A percentile compares a stretch with the other conserved stretches of the same genome.
phyloP scores from a whole-genome alignment of 1,284 basidiomycete species.

The Coniferiporia weirii region DNA sequence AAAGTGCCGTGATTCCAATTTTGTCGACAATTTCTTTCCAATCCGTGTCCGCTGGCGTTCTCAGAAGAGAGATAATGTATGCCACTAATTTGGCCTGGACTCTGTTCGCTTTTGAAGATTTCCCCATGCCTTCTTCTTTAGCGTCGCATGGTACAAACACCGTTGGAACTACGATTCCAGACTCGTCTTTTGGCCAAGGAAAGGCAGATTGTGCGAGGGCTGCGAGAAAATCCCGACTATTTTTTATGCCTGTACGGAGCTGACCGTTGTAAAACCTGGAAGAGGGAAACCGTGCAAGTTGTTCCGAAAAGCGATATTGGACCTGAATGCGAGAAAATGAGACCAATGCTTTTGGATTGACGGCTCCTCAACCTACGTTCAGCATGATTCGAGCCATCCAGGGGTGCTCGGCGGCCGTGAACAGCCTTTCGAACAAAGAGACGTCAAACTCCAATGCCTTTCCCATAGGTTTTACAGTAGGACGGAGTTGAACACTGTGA shows the following conservation, averaged over 20 bases:
- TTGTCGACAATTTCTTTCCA: not conserved
- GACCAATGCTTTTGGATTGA: too few species aligned
- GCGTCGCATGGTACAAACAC: slow-evolving; percentile 52
- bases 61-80: slow-evolving; percentile 38
- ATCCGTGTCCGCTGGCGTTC: slow-evolving; percentile 16
- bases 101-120: slow-evolving; percentile 54
- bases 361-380: slow-evolving; percentile 35
- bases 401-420: slow-evolving; percentile 33
- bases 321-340: slow-evolving; percentile 29
- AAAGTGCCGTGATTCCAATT: slow-evolving; percentile 43
- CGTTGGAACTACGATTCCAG: slow-evolving; percentile 38
- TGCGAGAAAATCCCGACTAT: slow-evolving; percentile 35
- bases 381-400: slow-evolving; percentile 54
- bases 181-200: slow-evolving; percentile 44
- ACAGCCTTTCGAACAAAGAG: slow-evolving; percentile 57
- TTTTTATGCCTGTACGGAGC: slow-evolving; percentile 41
- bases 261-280: slow-evolving; percentile 52
- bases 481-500: slow-evolving; percentile 57
- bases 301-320: slow-evolving; percentile 58
- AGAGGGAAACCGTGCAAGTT: slow-evolving; percentile 56
- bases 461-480: slow-evolving; percentile 53
- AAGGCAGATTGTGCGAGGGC: slow-evolving; percentile 40
- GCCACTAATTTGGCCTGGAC: slow-evolving; percentile 50
- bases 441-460: slow-evolving; percentile 51
- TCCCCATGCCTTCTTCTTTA: slow-evolving; percentile 56